A percentile compares a stretch with the other conserved stretches of the same genome.
These are phyloP conservation scores for Trichophyton equinum DNA, from an alignment of 2,329 filamentous ascomycete species.

Conservation along the genomic window DNA sequence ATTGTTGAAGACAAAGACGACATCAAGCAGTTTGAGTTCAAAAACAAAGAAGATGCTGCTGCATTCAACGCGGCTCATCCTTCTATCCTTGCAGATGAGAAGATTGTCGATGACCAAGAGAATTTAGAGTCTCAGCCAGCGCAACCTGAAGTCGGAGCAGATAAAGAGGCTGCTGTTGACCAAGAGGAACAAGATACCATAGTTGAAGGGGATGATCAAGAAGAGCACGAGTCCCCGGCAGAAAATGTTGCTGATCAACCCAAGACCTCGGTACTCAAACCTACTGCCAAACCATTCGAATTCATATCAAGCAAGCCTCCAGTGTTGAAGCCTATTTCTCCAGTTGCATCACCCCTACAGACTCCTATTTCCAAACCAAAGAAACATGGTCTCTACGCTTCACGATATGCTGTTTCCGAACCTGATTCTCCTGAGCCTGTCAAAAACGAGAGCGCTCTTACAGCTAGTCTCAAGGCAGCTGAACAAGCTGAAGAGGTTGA, in stretches of 20 bases:
- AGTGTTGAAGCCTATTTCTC: slow-evolving; percentile 14
- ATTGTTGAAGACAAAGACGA: slow-evolving; percentile 25
- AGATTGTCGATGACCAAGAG: neutral
- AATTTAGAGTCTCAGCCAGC: neutral
- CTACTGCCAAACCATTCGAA: slow-evolving; percentile 52
- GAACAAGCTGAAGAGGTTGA: slow-evolving; percentile 14
- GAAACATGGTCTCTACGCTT: slow-evolving; percentile 23
- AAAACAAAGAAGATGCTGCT: slow-evolving; percentile 31
- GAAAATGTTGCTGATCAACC: neutral
- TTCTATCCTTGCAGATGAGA: slow-evolving; percentile 20
- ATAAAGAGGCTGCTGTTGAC: neutral
- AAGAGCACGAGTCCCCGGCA: neutral
- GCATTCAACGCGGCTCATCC: slow-evolving; percentile 43
- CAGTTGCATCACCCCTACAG: slow-evolving; percentile 10
- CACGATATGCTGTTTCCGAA: slow-evolving; percentile 22
- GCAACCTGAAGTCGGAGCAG: neutral
- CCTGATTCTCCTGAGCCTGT: slow-evolving; percentile 18
- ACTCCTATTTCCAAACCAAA: slow-evolving; percentile 11
- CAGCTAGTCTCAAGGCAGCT: neutral
- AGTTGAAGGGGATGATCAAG: neutral
- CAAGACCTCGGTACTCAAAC: slow-evolving; percentile 7
- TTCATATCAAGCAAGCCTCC: slow-evolving; percentile 23
- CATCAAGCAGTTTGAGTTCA: slow-evolving; percentile 50
- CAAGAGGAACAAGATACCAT: slow-evolving; percentile 2
- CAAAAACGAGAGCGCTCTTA: slow-evolving; percentile 10